Evolutionary conservation across 352 stramenopile species (phyloP).

Genomic region (Phytophthora melonis): DNA sequence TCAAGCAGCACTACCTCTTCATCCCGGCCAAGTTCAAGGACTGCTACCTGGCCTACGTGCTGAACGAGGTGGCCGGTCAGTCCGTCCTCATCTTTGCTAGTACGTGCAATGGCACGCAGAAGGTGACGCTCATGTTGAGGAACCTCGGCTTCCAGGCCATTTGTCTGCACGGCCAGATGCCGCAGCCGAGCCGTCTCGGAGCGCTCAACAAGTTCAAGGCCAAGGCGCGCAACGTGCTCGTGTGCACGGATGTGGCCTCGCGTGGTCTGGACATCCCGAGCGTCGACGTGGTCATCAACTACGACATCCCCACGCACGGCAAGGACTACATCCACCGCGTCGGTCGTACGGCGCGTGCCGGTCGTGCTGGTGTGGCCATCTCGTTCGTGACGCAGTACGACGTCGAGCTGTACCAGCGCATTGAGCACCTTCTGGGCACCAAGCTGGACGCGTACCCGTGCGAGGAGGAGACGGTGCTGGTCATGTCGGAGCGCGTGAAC

Average conservation of each 20-base stretch:
- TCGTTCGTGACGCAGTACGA: conserved; percentile 99
- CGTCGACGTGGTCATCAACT: conserved; percentile 99
- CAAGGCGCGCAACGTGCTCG: conserved; percentile 89
- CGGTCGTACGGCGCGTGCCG: conserved; percentile 97
- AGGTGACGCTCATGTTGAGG: conserved; percentile 97
- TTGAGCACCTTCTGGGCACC: conserved; percentile 92
- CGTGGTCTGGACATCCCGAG: conserved; percentile 97
- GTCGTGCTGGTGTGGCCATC: conserved; percentile 94
- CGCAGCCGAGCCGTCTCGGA: conserved; percentile 97
- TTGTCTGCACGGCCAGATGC: conserved; percentile 99
- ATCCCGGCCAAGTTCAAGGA: conserved; percentile 99
- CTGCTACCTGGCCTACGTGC: conserved; percentile 98
- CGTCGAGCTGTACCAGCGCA: conserved; percentile 98
- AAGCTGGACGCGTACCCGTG: conserved; percentile 85
- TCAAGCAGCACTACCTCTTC: conserved; percentile 99
- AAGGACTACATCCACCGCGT: conserved; percentile 99
- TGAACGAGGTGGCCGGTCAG: conserved; percentile 98
- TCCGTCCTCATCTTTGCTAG: conserved; percentile 98
- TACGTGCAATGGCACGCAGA: conserved; percentile 98
- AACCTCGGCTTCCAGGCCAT: conserved; percentile 98
- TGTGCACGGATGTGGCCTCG: conserved; percentile 91
- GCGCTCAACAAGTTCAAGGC: conserved; percentile 99
- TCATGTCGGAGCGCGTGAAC: conserved; percentile 97
- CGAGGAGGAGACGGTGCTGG: conserved; percentile 96
- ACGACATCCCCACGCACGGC: conserved; percentile 98